Evolutionary conservation across 306 rosid genomes (phyloP), one percentile per base, ranked within the genome.

Genomic region (Adenanthera pavonina): DNA sequence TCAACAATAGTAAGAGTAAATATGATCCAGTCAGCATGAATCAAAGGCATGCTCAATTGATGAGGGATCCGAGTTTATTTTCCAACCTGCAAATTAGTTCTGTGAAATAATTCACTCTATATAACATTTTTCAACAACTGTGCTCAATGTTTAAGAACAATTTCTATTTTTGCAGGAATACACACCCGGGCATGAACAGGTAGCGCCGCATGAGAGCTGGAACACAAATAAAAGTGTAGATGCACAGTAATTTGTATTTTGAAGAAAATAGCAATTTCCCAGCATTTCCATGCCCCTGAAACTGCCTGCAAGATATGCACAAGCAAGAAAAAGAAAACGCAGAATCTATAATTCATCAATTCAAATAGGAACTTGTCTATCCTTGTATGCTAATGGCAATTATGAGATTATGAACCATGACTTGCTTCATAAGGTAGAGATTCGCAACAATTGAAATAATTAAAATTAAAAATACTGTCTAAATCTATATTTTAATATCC

Each of bases 151-250:
- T 34, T n/a, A n/a, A 0, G 11, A 20, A 49, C 10, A 48, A 14
- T 10, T 67, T 81, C 35, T n/a, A 34, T 59, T 67, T 35, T 43
- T 75, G 82, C 78, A 83, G 89, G 83, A 83, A 34, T 38, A 40
- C 72, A 66, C 72, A 17, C 72, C 72, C 30, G 33, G 38, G 72
- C 87, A 76, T 16, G 62, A 83, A 41, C 83, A 80, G 66, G 89
- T 83, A 69, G 82, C 80, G 75, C 44, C 89, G 40, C 59, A 36
- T 35, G 82, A 82, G 73, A 69, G 80, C 48, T 84, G 88, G 76
- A 54, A 57, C 38, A 65, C 44, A 36, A 79, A 78, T 72, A 80
- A 59, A 52, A 80, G 56, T 30, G 43, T 43, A 74, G 34, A 75
- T 47, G 36, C 47, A 14, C 19, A 64, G 52, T 48, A 64, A 52